Evolutionary conservation across 495 filamentous ascomycete species (phyloP).

Genomic region (Penicillium maclennaniae): DNA sequence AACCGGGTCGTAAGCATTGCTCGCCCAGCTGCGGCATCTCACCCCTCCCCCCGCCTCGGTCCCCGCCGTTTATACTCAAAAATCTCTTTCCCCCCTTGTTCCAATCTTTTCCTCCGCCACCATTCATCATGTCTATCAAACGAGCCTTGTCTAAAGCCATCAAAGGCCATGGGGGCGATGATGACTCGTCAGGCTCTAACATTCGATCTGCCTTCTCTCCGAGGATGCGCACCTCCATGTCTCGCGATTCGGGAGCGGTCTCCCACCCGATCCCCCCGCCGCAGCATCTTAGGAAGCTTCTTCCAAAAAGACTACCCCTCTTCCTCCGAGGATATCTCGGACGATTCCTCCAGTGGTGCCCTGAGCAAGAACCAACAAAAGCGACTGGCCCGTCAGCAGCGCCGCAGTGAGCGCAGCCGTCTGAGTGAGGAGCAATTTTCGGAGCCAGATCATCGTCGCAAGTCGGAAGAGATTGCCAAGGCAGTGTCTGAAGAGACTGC

Average conservation of each 20-base stretch:
- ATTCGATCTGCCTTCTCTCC: constrained; percentile 16
- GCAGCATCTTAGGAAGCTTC: constrained; percentile 40
- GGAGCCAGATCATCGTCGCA: constrained; percentile 42
- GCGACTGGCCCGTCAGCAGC: constrained; percentile 42
- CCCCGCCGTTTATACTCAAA: neutral
- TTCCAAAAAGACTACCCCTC: constrained; percentile 40
- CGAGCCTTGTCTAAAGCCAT: constrained; percentile 45
- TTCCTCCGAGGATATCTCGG: constrained; percentile 48
- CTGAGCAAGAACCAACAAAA: constrained; percentile 54
- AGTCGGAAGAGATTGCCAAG: constrained; percentile 41
- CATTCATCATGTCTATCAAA: constrained; percentile 41
- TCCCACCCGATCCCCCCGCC: constrained; percentile 31
- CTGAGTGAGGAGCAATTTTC: constrained; percentile 51
- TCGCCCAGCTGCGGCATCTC: constrained; percentile 5
- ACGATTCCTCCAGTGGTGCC: constrained; percentile 34
- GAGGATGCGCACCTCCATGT: constrained; percentile 14
- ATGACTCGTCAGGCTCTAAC: constrained; percentile 21
- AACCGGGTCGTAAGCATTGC: neutral
- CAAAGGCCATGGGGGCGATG: constrained; percentile 15
- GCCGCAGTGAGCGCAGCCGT: constrained; percentile 43
- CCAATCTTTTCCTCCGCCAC: neutral
- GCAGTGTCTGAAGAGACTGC: constrained; percentile 36
- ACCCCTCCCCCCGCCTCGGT: neutral
- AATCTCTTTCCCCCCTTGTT: neutral
- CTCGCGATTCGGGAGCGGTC: constrained; percentile 12